Evolutionary conservation across 352 stramenopile species (phyloP).

Genomic region (Globisporangium cederbergense): DNA sequence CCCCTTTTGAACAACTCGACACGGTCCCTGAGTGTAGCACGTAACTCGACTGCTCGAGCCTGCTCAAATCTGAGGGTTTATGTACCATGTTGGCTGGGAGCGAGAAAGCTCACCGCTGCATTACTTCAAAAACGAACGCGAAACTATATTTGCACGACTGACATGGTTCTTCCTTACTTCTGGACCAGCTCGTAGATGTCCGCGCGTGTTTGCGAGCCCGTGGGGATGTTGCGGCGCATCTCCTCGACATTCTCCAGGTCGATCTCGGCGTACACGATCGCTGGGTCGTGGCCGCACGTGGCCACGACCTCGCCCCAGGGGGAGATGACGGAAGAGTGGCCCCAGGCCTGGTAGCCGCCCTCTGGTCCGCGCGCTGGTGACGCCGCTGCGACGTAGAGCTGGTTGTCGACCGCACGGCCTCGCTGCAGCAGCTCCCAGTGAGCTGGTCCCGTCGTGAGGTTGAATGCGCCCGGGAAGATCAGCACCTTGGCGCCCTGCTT

Average conservation of each 20-base stretch:
- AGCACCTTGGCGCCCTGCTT: constrained; percentile 85
- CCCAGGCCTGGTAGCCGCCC: constrained; percentile 98
- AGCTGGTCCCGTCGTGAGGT: constrained; percentile 91
- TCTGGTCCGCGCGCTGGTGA: constrained; percentile 94
- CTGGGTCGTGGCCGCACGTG: constrained; percentile 91
- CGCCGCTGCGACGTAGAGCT: constrained; percentile 95
- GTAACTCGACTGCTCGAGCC: too few species aligned
- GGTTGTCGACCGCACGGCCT: constrained; percentile 91
- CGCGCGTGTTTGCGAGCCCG: constrained; percentile 89
- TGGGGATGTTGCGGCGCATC: constrained; percentile 96
- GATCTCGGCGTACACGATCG: constrained; percentile 95
- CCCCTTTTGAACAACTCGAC: too few species aligned
- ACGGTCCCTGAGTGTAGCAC: too few species aligned
- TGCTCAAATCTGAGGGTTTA: too few species aligned
- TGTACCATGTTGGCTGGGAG: too few species aligned
- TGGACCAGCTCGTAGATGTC: constrained; percentile 95
- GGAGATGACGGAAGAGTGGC: constrained; percentile 96
- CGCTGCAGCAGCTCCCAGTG: constrained; percentile 99
- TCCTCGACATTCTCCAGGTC: constrained; percentile 93
- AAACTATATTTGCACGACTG: not conserved
- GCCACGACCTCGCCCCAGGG: constrained; percentile 97
- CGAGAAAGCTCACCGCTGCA: too few species aligned
- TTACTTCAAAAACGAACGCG: not conserved
- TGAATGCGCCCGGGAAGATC: constrained; percentile 85
- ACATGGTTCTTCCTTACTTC: constrained; percentile 40